phyloP scores from a whole-genome alignment of 75 land plant species.

The Pinus albicaulis region DNA sequence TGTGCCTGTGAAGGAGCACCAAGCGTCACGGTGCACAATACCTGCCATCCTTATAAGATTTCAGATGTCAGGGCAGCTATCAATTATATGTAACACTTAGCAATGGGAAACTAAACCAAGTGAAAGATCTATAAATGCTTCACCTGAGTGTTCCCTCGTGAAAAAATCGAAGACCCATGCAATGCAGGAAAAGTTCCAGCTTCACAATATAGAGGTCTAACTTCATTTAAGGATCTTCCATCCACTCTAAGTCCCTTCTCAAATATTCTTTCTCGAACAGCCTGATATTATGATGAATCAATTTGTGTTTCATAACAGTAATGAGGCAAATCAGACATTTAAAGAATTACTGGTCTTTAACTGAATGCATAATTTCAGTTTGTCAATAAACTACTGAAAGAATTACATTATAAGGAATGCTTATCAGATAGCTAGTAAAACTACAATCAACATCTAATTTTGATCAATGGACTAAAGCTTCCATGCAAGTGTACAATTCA shows the following conservation, averaged over 20 bases:
- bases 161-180: slow-evolving; percentile 89
- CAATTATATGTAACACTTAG: not conserved
- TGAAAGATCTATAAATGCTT: not conserved
- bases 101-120: slow-evolving; percentile 5
- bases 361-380: not conserved
- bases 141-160: slow-evolving; percentile 87
- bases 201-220: slow-evolving; percentile 84
- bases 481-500: not conserved
- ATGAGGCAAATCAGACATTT: not conserved
- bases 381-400: not conserved
- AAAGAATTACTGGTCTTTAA: not conserved
- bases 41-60: slow-evolving; percentile 36
- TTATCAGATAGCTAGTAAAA: not conserved
- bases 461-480: not conserved
- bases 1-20: slow-evolving; percentile 93
- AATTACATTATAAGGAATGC: not conserved
- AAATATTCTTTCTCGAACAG: slow-evolving; percentile 71
- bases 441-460: not conserved
- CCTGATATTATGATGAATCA: slow-evolving; percentile 19
- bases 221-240: slow-evolving; percentile 84
- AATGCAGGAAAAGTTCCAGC: slow-evolving; percentile 53
- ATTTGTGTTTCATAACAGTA: not conserved
- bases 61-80: not conserved
- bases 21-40: slow-evolving; percentile 87
- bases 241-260: slow-evolving; percentile 70